phyloP scores from a whole-genome alignment of 2,329 filamentous ascomycete species.

The Pseudofabraea citricarpa region DNA sequence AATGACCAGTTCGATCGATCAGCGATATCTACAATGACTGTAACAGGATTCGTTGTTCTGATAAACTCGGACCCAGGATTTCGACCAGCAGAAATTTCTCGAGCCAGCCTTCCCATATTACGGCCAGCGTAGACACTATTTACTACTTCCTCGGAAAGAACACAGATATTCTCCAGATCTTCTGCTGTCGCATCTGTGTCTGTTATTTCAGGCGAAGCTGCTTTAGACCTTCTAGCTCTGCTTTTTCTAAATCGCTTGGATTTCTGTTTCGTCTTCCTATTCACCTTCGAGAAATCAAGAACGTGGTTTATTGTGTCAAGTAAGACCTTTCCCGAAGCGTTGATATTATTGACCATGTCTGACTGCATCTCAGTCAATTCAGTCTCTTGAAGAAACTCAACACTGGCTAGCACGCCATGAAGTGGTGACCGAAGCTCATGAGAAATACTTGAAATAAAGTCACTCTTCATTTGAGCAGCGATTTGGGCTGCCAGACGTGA shows the following conservation, averaged over 20 bases:
- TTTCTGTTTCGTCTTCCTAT: conserved; percentile 27
- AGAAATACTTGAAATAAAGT: conserved; percentile 54
- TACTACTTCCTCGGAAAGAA: conserved; percentile 26
- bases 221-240: conserved; percentile 5
- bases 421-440: conserved; percentile 58
- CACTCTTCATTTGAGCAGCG: conserved; percentile 33
- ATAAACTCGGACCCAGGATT: not conserved
- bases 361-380: conserved; percentile 40
- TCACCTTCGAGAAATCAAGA: conserved; percentile 51
- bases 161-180: conserved; percentile 21
- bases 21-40: conserved; percentile 48
- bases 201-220: conserved; percentile 8
- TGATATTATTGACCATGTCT: conserved; percentile 42
- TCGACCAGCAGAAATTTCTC: not conserved
- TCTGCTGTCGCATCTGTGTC: conserved; percentile 11
- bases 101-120: conserved; percentile 16
- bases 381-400: conserved; percentile 50
- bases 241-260: conserved; percentile 12
- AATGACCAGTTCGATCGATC: conserved; percentile 45
- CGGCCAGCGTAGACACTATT: conserved; percentile 25
- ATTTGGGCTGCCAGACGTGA: conserved; percentile 40
- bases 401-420: conserved; percentile 52
- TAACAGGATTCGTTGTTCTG: conserved; percentile 24
- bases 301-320: conserved; percentile 50
- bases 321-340: conserved; percentile 45